A percentile compares a stretch with the other conserved stretches of the same genome.
phyloP scores from a whole-genome alignment of 2,329 filamentous ascomycete genomes.

The Xylaria multiplex region DNA sequence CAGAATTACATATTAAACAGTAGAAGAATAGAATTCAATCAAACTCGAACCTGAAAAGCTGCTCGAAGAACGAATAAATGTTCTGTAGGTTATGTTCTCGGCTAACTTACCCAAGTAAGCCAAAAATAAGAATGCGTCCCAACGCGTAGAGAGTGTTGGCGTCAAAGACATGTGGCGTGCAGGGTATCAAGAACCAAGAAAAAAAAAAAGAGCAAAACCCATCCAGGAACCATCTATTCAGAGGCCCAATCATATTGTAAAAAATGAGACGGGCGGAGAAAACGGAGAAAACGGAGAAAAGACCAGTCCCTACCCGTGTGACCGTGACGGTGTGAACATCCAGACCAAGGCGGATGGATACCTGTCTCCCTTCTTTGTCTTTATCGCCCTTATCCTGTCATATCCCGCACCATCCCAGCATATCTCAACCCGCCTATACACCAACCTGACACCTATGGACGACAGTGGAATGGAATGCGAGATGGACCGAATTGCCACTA shows the following conservation, averaged over 20 bases:
- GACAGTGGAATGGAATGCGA: not conserved
- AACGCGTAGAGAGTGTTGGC: no score
- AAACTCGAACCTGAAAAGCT: not conserved
- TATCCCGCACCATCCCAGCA: not conserved
- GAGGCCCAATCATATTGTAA: not conserved
- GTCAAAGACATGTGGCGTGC: not conserved
- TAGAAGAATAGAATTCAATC: conserved; percentile 8
- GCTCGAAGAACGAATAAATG: not conserved
- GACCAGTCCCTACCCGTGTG: conserved; percentile 1
- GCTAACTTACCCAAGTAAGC: not conserved
- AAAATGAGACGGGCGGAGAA: not conserved
- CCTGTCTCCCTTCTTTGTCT: not conserved
- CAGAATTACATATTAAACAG: conserved; percentile 29
- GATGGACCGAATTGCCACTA: not conserved
- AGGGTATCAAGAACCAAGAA: conserved; percentile 28
- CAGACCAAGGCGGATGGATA: not conserved
- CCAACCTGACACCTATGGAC: not conserved
- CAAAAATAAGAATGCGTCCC: not conserved
- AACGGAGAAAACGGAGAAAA: not conserved
- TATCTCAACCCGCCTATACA: no score
- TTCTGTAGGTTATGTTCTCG: not conserved
- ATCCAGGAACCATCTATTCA: conserved; percentile 12
- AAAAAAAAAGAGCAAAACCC: not conserved
- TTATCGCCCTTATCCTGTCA: not conserved
- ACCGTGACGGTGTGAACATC: not conserved